Evolutionary conservation across 177 flowering plant species (phyloP).

Genomic region (Vitis hybrid): DNA sequence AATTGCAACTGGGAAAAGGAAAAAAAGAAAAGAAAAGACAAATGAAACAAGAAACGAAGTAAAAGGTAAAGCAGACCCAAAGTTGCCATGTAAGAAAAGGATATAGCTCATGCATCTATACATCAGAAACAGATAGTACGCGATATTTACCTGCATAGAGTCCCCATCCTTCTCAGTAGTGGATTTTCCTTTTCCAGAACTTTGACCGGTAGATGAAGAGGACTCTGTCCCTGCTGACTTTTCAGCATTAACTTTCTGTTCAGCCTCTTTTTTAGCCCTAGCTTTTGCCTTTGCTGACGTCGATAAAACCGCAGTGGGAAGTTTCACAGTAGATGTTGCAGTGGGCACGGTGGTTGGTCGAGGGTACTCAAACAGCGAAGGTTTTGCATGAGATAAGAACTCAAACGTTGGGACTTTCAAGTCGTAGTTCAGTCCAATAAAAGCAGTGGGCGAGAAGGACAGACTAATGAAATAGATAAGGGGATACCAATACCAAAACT

Average conservation of each 20-base stretch:
- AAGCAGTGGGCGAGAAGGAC: conserved; percentile 92
- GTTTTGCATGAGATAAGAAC: conserved; percentile 91
- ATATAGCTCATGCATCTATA: not conserved
- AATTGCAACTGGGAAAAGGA: too few relatives aligned
- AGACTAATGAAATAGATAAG: conserved; percentile 91
- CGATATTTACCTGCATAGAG: conserved; percentile 77
- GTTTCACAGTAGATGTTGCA: conserved; percentile 76
- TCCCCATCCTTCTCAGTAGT: conserved; percentile 77
- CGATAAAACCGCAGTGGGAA: conserved; percentile 90
- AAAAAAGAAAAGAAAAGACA: too few relatives aligned
- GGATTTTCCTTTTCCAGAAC: conserved; percentile 58
- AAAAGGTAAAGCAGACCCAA: too few relatives aligned
- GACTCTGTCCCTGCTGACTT: conserved; percentile 53
- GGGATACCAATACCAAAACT: conserved; percentile 99
- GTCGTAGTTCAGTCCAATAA: conserved; percentile 91
- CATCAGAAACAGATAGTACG: not conserved
- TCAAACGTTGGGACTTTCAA: conserved; percentile 92
- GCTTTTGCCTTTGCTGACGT: conserved; percentile 95
- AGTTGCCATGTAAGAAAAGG: not conserved
- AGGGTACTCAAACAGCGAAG: conserved; percentile 95
- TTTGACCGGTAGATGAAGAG: conserved; percentile 41
- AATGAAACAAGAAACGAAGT: too few relatives aligned
- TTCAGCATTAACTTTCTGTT: conserved; percentile 69
- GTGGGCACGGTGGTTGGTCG: conserved; percentile 87
- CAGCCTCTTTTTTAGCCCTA: conserved; percentile 91